phyloP scores from a whole-genome alignment of 768 basidiomycete genomes.

The Lyophyllum decastes region DNA sequence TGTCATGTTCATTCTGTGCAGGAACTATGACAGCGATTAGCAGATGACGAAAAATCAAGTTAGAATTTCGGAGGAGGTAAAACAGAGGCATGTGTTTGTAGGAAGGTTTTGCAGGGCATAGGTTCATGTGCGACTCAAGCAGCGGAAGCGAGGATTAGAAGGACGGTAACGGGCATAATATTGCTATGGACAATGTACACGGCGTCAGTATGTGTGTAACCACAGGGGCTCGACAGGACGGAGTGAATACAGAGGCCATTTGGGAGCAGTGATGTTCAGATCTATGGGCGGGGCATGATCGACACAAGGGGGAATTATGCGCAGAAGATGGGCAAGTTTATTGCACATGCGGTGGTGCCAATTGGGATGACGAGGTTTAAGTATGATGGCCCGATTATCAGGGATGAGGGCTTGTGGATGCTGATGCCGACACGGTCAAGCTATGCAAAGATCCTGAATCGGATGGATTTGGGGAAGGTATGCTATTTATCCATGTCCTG shows the following conservation, averaged over 20 bases:
- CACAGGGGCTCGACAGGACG: constrained; percentile 5
- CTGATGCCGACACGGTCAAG: constrained; percentile 9
- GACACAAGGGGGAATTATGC: constrained; percentile 5
- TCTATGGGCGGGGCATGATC: constrained; percentile 8
- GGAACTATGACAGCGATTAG: no score
- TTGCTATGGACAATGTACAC: no score
- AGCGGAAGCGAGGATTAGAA: no score
- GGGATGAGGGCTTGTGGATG: constrained; percentile 7
- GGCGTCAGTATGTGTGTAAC: no score
- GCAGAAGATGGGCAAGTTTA: constrained; percentile 12
- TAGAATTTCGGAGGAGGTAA: no score
- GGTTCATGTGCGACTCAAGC: no score
- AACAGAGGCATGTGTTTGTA: no score
- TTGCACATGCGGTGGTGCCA: constrained; percentile 13
- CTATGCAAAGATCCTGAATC: constrained; percentile 8
- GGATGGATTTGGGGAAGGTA: constrained; percentile 7
- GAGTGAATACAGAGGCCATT: constrained; percentile 8
- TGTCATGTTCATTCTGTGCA: no score
- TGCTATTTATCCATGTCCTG: not conserved
- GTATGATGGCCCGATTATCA: constrained; percentile 6
- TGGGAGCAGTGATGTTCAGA: constrained; percentile 8
- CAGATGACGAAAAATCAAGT: no score
- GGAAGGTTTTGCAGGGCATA: no score
- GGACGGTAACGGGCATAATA: no score
- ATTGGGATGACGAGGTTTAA: constrained; percentile 6